phyloP scores from a whole-genome alignment of 2,329 filamentous ascomycete genomes.

The Stagonosporopsis cucurbitacearum region DNA sequence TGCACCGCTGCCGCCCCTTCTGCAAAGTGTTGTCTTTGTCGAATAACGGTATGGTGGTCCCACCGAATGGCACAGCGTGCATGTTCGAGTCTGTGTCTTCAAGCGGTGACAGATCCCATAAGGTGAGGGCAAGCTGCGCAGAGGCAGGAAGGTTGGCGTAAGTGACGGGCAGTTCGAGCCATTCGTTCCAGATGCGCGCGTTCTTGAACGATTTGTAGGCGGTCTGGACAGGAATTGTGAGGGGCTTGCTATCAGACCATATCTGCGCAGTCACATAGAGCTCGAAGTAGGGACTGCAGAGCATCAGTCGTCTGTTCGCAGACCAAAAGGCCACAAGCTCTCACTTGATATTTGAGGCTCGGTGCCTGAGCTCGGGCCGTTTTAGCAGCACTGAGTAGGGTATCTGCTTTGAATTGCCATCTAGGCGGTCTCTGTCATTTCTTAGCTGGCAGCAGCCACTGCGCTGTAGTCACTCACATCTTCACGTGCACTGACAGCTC shows the following conservation, averaged over 20 bases:
- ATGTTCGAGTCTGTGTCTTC: constrained; percentile 72
- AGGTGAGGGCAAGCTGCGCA: constrained; percentile 85
- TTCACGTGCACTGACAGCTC: constrained; percentile 68
- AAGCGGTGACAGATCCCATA: constrained; percentile 91
- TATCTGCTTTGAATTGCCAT: constrained; percentile 77
- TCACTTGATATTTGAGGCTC: constrained; percentile 83
- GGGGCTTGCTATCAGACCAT: constrained; percentile 93
- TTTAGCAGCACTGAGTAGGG: constrained; percentile 80
- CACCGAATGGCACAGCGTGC: constrained; percentile 89
- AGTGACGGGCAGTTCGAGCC: constrained; percentile 85
- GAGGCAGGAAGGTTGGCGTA: constrained; percentile 83
- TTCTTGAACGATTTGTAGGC: constrained; percentile 89
- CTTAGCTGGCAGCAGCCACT: constrained; percentile 25
- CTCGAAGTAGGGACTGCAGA: constrained; percentile 76
- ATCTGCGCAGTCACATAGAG: constrained; percentile 92
- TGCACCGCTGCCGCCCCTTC: constrained; percentile 91
- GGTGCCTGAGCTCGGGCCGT: constrained; percentile 79
- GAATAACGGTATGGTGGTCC: constrained; percentile 90
- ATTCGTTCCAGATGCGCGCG: constrained; percentile 85
- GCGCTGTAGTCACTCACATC: constrained; percentile 57
- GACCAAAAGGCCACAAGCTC: constrained; percentile 12
- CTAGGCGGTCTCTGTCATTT: constrained; percentile 69
- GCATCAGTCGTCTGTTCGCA: constrained; percentile 2
- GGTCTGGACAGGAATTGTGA: constrained; percentile 91
- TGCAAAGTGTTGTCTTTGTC: constrained; percentile 89